phyloP scores from a whole-genome alignment of 2,329 filamentous ascomycete species.

The Coleophoma cylindrospora region DNA sequence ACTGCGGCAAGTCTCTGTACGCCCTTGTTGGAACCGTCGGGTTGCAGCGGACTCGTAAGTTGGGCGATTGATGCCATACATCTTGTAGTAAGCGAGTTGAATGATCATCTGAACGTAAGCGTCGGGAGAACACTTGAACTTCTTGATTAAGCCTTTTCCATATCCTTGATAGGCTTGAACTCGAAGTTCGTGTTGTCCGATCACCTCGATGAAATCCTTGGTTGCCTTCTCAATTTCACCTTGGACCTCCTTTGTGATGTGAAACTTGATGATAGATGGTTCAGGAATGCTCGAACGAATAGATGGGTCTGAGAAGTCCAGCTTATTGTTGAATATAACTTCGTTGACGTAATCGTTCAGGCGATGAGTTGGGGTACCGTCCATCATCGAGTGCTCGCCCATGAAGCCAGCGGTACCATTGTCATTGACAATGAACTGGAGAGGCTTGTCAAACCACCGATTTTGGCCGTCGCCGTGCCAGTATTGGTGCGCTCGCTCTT shows the following conservation, averaged over 20 bases:
- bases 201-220: conserved; percentile 74
- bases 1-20: conserved; percentile 90
- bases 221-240: conserved; percentile 74
- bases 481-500: conserved; percentile 93
- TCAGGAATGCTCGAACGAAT: conserved; percentile 82
- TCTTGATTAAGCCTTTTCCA: conserved; percentile 98
- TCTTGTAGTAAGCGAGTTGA: conserved; percentile 96
- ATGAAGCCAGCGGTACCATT: conserved; percentile 97
- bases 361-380: conserved; percentile 94
- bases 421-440: conserved; percentile 97
- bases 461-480: conserved; percentile 97
- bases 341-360: conserved; percentile 93
- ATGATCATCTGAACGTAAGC: conserved; percentile 99
- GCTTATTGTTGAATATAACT: conserved; percentile 88
- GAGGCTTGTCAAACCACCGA: conserved; percentile 96
- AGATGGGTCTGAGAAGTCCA: conserved; percentile 76
- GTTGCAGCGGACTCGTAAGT: conserved; percentile 97
- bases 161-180: conserved; percentile 97
- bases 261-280: conserved; percentile 72
- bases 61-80: conserved; percentile 96
- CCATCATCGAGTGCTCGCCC: conserved; percentile 99
- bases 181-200: conserved; percentile 81
- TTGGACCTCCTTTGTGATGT: conserved; percentile 68
- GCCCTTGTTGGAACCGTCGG: conserved; percentile 90
- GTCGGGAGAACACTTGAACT: conserved; percentile 97